phyloP scores from a whole-genome alignment of 441 rosid species.

The Codiaeum variegatum region DNA sequence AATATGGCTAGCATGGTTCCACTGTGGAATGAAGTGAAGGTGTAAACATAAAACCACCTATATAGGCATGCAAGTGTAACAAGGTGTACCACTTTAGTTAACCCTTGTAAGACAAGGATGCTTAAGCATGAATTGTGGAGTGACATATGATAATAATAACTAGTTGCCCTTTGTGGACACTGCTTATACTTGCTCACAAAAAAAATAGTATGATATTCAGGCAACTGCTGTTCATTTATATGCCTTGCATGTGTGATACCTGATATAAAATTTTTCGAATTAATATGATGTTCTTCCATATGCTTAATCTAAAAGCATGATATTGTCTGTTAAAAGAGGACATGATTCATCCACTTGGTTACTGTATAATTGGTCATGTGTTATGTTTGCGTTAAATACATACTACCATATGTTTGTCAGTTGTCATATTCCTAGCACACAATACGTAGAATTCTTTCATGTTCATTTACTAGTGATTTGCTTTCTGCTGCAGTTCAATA shows the following conservation, averaged over 20 bases:
- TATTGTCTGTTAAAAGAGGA: neutral
- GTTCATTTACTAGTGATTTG: slow-evolving; percentile 11
- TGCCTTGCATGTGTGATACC: too few species aligned
- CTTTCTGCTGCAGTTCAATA: slow-evolving; percentile 68
- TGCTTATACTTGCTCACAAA: neutral
- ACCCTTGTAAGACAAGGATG: neutral
- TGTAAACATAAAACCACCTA: neutral
- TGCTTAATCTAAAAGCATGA: neutral
- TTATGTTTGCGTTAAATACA: neutral
- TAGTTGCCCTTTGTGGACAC: neutral
- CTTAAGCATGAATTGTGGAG: neutral
- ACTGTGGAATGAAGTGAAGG: neutral
- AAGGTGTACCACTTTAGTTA: too few species aligned
- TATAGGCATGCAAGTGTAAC: neutral
- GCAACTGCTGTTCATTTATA: neutral
- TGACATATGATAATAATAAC: neutral
- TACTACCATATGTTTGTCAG: neutral
- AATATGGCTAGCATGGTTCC: neutral
- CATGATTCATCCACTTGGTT: neutral
- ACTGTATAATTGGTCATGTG: slow-evolving; percentile 1
- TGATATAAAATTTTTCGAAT: neutral
- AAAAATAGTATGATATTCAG: neutral
- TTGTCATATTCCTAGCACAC: neutral
- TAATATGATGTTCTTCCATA: neutral
- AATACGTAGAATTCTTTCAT: neutral